These are phyloP conservation scores for Nigrospora osmanthi DNA, from an alignment of 2,329 filamentous ascomycete genomes.

Conservation along the genomic window DNA sequence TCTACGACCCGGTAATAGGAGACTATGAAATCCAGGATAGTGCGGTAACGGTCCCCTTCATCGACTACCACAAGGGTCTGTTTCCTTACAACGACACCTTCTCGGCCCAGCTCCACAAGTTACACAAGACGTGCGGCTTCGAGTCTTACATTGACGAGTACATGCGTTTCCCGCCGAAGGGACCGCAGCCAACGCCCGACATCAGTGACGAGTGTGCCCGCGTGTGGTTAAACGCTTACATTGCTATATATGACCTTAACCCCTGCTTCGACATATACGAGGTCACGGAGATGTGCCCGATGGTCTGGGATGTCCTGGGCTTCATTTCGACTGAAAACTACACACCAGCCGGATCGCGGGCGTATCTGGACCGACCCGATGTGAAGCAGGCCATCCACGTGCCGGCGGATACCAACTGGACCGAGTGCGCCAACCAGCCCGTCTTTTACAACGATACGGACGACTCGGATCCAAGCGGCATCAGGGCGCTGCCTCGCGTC, in stretches of 20 bases:
- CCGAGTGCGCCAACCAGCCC: slow-evolving; percentile 10
- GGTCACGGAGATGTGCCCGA: slow-evolving; percentile 57
- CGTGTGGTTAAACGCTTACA: slow-evolving; percentile 28
- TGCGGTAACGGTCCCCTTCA: slow-evolving; percentile 43
- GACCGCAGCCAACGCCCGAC: slow-evolving; percentile 42
- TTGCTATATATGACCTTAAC: slow-evolving; percentile 44
- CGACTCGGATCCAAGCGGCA: slow-evolving; percentile 42
- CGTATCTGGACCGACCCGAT: slow-evolving; percentile 66
- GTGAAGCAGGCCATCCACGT: slow-evolving; percentile 65
- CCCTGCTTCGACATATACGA: slow-evolving; percentile 67
- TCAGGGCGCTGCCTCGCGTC: slow-evolving; percentile 57
- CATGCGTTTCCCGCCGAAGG: slow-evolving; percentile 54
- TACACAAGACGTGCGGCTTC: slow-evolving; percentile 48
- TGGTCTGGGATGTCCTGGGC: slow-evolving; percentile 50
- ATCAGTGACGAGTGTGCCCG: slow-evolving; percentile 40
- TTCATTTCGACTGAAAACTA: slow-evolving; percentile 59
- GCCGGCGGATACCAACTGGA: slow-evolving; percentile 28
- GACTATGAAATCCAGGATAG: slow-evolving; percentile 31
- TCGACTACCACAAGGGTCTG: slow-evolving; percentile 45
- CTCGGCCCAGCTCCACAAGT: slow-evolving; percentile 41
- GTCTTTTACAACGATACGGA: slow-evolving; percentile 37
- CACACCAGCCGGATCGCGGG: slow-evolving; percentile 47
- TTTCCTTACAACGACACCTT: slow-evolving; percentile 52
- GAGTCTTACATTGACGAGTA: slow-evolving; percentile 44
- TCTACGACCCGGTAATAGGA: slow-evolving; percentile 59